These are phyloP conservation scores for Glonium stellatum DNA, from an alignment of 495 filamentous ascomycete genomes.

Conservation along the genomic window DNA sequence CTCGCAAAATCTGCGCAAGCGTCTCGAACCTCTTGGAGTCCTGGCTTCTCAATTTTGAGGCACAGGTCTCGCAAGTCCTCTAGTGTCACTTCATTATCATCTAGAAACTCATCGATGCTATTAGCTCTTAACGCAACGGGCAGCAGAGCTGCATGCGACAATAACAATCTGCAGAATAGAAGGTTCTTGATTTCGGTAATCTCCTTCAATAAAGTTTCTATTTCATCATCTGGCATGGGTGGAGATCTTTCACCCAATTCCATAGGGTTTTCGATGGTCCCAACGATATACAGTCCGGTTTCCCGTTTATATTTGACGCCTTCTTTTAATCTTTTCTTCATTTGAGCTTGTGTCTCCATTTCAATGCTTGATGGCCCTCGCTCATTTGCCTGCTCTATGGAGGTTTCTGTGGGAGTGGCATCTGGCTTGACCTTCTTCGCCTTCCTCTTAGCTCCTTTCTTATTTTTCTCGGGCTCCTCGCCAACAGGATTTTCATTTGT, in stretches of 20 bases:
- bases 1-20: constrained; percentile 47
- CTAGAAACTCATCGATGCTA: constrained; percentile 45
- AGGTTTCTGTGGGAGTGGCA: not conserved
- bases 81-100: constrained; percentile 38
- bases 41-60: constrained; percentile 42
- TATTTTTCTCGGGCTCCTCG: constrained; percentile 13
- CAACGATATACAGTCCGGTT: constrained; percentile 36
- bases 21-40: constrained; percentile 44
- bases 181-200: constrained; percentile 46
- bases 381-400: not conserved
- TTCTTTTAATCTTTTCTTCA: constrained; percentile 31
- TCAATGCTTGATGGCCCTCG: not conserved
- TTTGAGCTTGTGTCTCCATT: constrained; percentile 4
- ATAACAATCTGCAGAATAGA: constrained; percentile 46
- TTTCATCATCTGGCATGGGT: constrained; percentile 42
- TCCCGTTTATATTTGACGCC: constrained; percentile 35
- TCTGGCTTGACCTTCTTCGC: constrained; percentile 36
- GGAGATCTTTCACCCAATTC: constrained; percentile 30
- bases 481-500: not conserved
- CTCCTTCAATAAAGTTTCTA: constrained; percentile 39
- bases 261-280: constrained; percentile 37
- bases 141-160: constrained; percentile 44
- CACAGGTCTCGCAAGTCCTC: constrained; percentile 45
- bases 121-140: constrained; percentile 39
- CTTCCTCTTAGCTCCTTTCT: constrained; percentile 35